Conservation (phyloP, 495 filamentous ascomycete species). For the Symbiotaphrina buchneri region DNA sequence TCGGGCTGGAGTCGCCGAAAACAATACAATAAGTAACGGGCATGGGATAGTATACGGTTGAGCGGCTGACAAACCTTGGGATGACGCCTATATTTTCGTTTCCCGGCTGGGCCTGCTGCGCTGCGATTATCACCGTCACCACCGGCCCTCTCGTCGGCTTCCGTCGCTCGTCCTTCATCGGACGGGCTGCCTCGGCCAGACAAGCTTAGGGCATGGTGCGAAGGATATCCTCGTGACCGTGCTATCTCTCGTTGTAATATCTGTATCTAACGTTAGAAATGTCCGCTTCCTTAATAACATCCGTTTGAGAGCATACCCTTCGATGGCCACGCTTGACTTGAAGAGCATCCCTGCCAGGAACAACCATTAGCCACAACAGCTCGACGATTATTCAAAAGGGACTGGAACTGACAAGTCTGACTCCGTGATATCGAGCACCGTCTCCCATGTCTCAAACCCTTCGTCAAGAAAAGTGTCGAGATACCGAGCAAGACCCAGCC, state of each 20-base stretch:
- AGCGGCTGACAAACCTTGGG: conserved; percentile 34
- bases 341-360: conserved; percentile 29
- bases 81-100: conserved; percentile 59
- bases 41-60: background rate
- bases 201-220: conserved; percentile 19
- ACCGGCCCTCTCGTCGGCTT: conserved; percentile 9
- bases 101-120: conserved; percentile 12
- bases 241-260: conserved; percentile 30
- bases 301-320: conserved; percentile 34
- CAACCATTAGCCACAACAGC: conserved; percentile 5
- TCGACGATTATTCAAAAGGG: background rate
- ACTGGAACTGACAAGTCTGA: conserved; percentile 43
- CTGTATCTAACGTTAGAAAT: too few species aligned
- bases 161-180: conserved; percentile 3
- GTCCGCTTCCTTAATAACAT: too few species aligned
- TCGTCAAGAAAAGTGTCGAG: conserved; percentile 43
- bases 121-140: conserved; percentile 6
- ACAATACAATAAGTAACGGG: background rate
- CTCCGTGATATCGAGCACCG: conserved; percentile 57
- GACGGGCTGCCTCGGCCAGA: conserved; percentile 15
- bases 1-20: conserved; percentile 30
- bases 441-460: conserved; percentile 67
- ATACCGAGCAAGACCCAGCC: conserved; percentile 54
- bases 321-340: conserved; percentile 60
- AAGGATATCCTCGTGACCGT: conserved; percentile 27